These are phyloP conservation scores for Auricularia cornea DNA, from an alignment of 768 basidiomycete genomes.

Conservation along the genomic window DNA sequence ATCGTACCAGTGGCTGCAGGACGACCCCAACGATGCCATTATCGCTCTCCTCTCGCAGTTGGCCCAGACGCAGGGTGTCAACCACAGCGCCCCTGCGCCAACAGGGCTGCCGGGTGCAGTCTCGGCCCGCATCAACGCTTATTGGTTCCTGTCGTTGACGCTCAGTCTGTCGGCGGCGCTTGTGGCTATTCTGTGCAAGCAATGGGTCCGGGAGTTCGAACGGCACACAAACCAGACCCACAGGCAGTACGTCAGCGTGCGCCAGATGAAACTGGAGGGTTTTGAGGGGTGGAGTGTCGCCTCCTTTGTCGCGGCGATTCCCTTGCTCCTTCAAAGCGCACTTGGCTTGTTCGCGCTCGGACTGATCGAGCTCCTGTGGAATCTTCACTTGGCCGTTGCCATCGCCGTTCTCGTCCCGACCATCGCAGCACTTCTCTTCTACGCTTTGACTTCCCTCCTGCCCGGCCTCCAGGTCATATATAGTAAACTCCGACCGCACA, in stretches of 20 bases:
- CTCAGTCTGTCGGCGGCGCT: constrained; percentile 17
- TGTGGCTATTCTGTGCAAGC: constrained; percentile 20
- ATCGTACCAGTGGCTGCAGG: constrained; percentile 13
- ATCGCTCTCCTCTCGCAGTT: constrained; percentile 7
- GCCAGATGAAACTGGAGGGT: constrained; percentile 15
- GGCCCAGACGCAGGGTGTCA: background rate
- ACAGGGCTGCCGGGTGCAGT: constrained; percentile 23
- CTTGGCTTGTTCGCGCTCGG: constrained; percentile 15
- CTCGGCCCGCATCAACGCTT: constrained; percentile 35
- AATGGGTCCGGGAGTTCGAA: constrained; percentile 17
- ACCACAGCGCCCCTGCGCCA: background rate
- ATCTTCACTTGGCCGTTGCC: constrained; percentile 9
- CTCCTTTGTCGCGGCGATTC: constrained; percentile 15
- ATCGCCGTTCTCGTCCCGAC: too few species aligned
- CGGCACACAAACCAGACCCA: constrained; percentile 5
- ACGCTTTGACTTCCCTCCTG: too few species aligned
- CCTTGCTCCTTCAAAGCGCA: constrained; percentile 13
- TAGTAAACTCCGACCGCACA: too few species aligned
- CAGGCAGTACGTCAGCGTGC: constrained; percentile 6
- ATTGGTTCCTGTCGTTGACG: constrained; percentile 19
- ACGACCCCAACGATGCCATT: constrained; percentile 1
- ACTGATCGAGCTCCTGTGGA: constrained; percentile 10
- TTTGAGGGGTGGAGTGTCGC: constrained; percentile 15
- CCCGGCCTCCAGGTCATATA: too few species aligned
- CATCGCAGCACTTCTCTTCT: too few species aligned